A percentile compares a stretch with the other conserved stretches of the same genome.
These are phyloP conservation scores for Vitis hybrid DNA, from an alignment of 177 flowering plant species.

Conservation along the genomic window DNA sequence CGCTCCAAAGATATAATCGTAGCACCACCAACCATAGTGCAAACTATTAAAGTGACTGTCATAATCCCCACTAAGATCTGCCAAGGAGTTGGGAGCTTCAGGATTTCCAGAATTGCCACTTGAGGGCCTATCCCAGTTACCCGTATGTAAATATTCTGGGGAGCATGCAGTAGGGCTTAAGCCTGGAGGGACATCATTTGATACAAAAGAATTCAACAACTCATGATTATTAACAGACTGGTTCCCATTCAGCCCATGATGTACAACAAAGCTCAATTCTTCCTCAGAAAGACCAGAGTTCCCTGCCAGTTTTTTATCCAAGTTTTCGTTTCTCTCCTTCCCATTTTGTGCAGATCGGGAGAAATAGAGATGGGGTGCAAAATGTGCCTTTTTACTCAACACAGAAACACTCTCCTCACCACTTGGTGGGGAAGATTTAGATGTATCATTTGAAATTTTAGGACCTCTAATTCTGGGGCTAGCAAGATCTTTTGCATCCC, in stretches of 20 bases:
- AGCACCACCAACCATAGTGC: slow-evolving; percentile 40
- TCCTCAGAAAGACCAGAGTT: slow-evolving; percentile 11
- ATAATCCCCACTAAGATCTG: slow-evolving; percentile 59
- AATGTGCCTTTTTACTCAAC: slow-evolving; percentile 8
- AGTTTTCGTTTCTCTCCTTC: slow-evolving; percentile 20
- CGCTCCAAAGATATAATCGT: slow-evolving; percentile 21
- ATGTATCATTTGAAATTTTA: slow-evolving; percentile 16
- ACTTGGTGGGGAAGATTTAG: slow-evolving; percentile 11
- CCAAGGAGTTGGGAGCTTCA: slow-evolving; percentile 20
- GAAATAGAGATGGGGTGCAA: slow-evolving; percentile 43
- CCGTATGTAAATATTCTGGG: slow-evolving; percentile 19
- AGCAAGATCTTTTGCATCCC: slow-evolving; percentile 45
- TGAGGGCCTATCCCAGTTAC: slow-evolving; percentile 12
- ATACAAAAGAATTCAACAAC: slow-evolving; percentile 2
- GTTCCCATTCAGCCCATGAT: slow-evolving; percentile 17
- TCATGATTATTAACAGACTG: slow-evolving; percentile 6
- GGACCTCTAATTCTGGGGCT: slow-evolving; percentile 25
- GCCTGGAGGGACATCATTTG: slow-evolving; percentile 7
- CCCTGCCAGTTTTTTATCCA: slow-evolving; percentile 7
- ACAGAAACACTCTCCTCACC: slow-evolving; percentile 11
- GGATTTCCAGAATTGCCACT: slow-evolving; percentile 12
- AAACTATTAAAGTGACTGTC: slow-evolving; percentile 31
- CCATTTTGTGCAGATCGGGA: slow-evolving; percentile 21
- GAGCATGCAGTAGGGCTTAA: slow-evolving; percentile 10
- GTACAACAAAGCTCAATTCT: not conserved